Conservation (phyloP, 2,329 filamentous ascomycete species). For the Diaporthe citri region DNA sequence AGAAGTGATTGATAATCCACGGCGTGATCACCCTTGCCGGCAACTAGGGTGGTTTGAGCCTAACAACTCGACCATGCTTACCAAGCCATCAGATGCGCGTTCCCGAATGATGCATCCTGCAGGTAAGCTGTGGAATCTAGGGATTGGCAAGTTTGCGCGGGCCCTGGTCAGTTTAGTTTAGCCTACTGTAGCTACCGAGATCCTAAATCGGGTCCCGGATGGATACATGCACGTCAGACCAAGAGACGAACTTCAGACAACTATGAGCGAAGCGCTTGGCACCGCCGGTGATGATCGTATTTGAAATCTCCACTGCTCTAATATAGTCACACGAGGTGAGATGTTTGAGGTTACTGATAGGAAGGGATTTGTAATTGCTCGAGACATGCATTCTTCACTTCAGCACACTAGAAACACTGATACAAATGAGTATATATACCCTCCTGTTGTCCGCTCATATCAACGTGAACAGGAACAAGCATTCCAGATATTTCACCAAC, state of each 20-base stretch:
- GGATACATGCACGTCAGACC: neutral
- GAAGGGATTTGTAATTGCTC: neutral
- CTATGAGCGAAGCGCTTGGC: neutral
- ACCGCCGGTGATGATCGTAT: neutral
- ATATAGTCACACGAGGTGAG: neutral
- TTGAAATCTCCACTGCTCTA: neutral
- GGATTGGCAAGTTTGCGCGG: neutral
- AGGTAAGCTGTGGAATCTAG: neutral
- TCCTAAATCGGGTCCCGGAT: neutral
- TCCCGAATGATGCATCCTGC: neutral
- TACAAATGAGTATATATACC: neutral
- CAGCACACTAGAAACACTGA: neutral
- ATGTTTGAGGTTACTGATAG: neutral
- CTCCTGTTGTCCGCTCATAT: neutral
- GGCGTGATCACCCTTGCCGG: neutral
- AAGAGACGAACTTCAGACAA: neutral
- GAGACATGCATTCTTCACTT: neutral
- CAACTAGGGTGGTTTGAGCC: neutral
- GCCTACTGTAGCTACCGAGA: neutral
- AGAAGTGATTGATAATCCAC: constrained; percentile 19
- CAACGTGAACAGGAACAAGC: neutral
- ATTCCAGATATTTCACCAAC: neutral
- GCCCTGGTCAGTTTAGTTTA: neutral
- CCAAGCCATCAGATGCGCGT: neutral
- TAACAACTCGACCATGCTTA: neutral